phyloP scores from a whole-genome alignment of 2,329 filamentous ascomycete species.

The Curvularia eragrostidis region DNA sequence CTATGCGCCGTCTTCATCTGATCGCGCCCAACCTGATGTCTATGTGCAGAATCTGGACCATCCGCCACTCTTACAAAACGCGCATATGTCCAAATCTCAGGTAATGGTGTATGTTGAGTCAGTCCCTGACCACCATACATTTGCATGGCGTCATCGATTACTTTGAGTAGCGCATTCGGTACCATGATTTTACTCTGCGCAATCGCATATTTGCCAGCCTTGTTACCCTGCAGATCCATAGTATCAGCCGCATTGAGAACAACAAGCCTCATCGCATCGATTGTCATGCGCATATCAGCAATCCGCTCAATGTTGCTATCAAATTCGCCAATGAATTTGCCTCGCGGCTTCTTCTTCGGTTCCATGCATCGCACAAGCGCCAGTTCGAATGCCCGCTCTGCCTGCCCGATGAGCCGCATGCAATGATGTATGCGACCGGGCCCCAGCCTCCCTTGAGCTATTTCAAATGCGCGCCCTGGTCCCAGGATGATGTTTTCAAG shows the following conservation, averaged over 20 bases:
- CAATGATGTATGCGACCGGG: slow-evolving; percentile 54
- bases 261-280: slow-evolving; percentile 51
- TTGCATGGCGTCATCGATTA: slow-evolving; percentile 55
- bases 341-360: slow-evolving; percentile 49
- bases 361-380: slow-evolving; percentile 50
- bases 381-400: slow-evolving; percentile 53
- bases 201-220: slow-evolving; percentile 52
- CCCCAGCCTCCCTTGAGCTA: slow-evolving; percentile 52
- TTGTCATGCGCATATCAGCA: slow-evolving; percentile 52
- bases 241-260: slow-evolving; percentile 53
- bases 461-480: slow-evolving; percentile 53
- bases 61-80: slow-evolving; percentile 53
- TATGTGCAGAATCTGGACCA: slow-evolving; percentile 52
- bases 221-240: slow-evolving; percentile 53
- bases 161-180: slow-evolving; percentile 49
- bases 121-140: slow-evolving; percentile 53
- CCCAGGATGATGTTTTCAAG: slow-evolving; percentile 53
- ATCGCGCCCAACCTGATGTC: slow-evolving; percentile 53
- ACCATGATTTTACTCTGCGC: slow-evolving; percentile 54
- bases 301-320: slow-evolving; percentile 53
- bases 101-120: slow-evolving; percentile 53
- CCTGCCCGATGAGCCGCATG: slow-evolving; percentile 54
- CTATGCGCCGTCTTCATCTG: slow-evolving; percentile 51
- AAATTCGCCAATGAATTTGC: slow-evolving; percentile 52
- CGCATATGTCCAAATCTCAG: slow-evolving; percentile 55